phyloP scores from a whole-genome alignment of 352 stramenopile species.

The Achlya hypogyna region DNA sequence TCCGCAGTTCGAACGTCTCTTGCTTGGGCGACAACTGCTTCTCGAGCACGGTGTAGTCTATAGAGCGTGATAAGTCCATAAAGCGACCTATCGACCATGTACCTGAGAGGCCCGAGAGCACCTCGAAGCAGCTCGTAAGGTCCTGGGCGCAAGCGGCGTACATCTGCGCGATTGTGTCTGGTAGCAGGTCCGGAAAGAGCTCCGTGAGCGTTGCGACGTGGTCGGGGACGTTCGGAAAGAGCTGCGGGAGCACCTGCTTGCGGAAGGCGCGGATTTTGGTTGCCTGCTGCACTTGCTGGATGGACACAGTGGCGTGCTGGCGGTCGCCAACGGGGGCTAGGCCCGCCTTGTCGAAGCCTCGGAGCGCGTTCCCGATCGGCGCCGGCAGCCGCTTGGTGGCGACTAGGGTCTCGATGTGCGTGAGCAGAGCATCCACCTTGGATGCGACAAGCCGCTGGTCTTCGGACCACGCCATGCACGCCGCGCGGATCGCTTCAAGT shows the following conservation, averaged over 20 bases:
- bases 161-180: conserved; percentile 19
- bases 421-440: neutral
- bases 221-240: neutral
- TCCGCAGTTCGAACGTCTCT: neutral
- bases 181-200: conserved; percentile 13
- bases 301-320: neutral
- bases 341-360: conserved; percentile 11
- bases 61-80: neutral
- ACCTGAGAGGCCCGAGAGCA: conserved; percentile 16
- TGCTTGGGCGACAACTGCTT: conserved; percentile 4
- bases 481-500: neutral
- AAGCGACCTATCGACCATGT: neutral
- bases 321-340: neutral
- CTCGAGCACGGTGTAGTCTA: conserved; percentile 15
- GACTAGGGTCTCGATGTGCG: neutral
- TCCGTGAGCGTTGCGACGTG: neutral
- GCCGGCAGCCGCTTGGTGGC: neutral
- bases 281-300: conserved; percentile 14
- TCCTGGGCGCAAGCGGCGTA: conserved; percentile 11
- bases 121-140: conserved; percentile 17
- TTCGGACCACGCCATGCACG: neutral
- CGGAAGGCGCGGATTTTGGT: conserved; percentile 19
- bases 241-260: conserved; percentile 6
- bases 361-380: neutral
- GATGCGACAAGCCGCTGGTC: neutral